Conservation (phyloP, 2,329 filamentous ascomycete genomes). For the Penicillium hordei region DNA sequence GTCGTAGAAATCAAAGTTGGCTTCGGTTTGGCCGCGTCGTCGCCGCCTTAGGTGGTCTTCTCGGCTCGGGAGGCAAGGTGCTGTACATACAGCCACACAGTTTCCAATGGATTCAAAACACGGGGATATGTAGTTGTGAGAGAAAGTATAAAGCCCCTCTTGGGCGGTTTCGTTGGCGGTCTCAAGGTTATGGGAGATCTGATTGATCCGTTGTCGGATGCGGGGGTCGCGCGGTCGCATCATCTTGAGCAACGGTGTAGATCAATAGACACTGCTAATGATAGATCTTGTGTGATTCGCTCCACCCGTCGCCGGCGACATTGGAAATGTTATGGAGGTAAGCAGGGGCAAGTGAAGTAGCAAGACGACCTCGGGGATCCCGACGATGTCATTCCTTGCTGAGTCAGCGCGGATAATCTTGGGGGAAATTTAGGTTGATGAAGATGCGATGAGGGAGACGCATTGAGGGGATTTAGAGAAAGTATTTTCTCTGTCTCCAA, state of each 20-base stretch:
- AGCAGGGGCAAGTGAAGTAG: slow-evolving; percentile 16
- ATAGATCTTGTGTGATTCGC: neutral
- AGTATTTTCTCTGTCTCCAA: neutral
- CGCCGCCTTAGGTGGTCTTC: slow-evolving; percentile 73
- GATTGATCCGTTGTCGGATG: slow-evolving; percentile 89
- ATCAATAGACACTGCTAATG: neutral
- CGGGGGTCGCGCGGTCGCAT: slow-evolving; percentile 73
- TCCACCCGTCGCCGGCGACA: slow-evolving; percentile 17
- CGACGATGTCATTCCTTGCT: slow-evolving; percentile 30
- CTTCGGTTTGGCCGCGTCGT: slow-evolving; percentile 69
- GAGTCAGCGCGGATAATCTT: slow-evolving; percentile 25
- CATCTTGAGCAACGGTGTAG: slow-evolving; percentile 42
- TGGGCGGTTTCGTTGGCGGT: slow-evolving; percentile 89
- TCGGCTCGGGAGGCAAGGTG: slow-evolving; percentile 65
- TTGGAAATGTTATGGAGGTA: slow-evolving; percentile 14
- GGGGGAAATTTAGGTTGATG: neutral
- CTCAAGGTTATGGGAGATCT: slow-evolving; percentile 87
- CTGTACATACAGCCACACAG: slow-evolving; percentile 68
- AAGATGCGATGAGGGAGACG: neutral
- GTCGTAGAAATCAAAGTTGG: slow-evolving; percentile 95
- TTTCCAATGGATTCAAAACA: slow-evolving; percentile 69
- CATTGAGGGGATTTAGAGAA: neutral
- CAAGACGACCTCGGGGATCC: slow-evolving; percentile 1
- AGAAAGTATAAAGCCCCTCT: slow-evolving; percentile 83
- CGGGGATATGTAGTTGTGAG: slow-evolving; percentile 79